Percentiles rank a stretch among this genome's conserved stretches.
These are phyloP conservation scores for Euphorbia neoarborescens DNA, from an alignment of 441 rosid genomes.

Conservation along the genomic window DNA sequence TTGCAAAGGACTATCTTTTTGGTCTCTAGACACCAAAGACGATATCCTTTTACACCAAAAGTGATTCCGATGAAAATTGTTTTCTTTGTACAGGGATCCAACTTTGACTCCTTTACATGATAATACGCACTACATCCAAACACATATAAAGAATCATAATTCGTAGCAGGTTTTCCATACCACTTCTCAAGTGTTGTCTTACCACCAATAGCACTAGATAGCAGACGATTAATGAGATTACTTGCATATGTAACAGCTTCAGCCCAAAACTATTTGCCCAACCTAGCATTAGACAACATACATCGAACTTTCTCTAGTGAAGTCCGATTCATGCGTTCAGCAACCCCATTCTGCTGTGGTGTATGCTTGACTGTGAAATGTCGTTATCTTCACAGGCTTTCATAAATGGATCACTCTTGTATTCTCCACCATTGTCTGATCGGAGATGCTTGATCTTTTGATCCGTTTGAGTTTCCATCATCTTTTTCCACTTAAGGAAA, in stretches of 20 bases:
- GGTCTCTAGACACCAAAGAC: not conserved
- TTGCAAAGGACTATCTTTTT: not conserved
- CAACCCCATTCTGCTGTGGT: not conserved
- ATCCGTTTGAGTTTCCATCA: no score
- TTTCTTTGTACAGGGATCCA: not conserved
- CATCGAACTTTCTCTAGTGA: no score
- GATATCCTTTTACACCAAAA: not conserved
- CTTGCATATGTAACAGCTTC: no score
- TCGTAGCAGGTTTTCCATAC: not conserved
- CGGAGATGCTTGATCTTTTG: no score
- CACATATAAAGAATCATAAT: not conserved
- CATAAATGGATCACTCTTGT: no score
- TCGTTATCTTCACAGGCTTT: not conserved
- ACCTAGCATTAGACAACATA: no score
- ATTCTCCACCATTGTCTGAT: no score
- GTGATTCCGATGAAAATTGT: not conserved
- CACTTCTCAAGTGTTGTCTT: no score
- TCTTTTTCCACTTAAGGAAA: not conserved
- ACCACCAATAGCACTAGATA: no score
- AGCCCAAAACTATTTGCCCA: no score
- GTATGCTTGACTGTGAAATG: not conserved
- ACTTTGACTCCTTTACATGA: no score
- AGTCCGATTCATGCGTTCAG: not conserved
- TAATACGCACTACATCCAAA: not conserved
- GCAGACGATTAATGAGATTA: no score